Evolutionary conservation across 345 rosid genomes (phyloP).

Genomic region (Eucalyptus urophylla): DNA sequence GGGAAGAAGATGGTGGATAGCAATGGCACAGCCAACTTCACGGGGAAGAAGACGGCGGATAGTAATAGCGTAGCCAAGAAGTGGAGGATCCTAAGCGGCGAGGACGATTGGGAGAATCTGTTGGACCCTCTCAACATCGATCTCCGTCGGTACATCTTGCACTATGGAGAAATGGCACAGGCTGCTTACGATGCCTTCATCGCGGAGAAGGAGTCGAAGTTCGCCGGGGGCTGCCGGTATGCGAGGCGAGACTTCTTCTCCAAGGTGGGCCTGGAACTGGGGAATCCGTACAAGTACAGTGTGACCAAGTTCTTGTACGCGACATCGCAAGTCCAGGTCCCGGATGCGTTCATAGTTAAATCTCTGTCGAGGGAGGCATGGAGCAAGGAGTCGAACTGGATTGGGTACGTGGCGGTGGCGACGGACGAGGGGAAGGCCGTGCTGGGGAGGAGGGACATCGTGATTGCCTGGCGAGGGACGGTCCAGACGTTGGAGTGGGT

Average conservation of each 20-base stretch:
- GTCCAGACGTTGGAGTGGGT: constrained; percentile 64
- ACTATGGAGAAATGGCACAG: constrained; percentile 85
- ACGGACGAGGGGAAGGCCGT: constrained; percentile 50
- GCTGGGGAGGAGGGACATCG: constrained; percentile 79
- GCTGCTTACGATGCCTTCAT: constrained; percentile 67
- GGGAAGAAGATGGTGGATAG: constrained; percentile 1
- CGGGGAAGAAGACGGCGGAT: constrained; percentile 3
- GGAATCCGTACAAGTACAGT: constrained; percentile 41
- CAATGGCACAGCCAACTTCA: constrained; percentile 11
- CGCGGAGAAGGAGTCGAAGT: constrained; percentile 37
- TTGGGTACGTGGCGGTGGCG: constrained; percentile 80
- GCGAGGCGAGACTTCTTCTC: constrained; percentile 42
- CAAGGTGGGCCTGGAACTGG: constrained; percentile 40
- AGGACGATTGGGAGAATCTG: constrained; percentile 40
- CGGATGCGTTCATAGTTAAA: constrained; percentile 50
- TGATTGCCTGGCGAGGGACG: constrained; percentile 85
- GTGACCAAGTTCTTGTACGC: constrained; percentile 73
- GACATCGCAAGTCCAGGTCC: constrained; percentile 42
- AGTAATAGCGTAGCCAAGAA: constrained; percentile 10
- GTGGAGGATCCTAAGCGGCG: constrained; percentile 68
- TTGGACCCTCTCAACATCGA: constrained; percentile 62
- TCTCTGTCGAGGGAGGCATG: constrained; percentile 72
- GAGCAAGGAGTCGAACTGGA: constrained; percentile 82
- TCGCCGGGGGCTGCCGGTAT: constrained; percentile 53
- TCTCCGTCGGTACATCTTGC: constrained; percentile 58